Percentiles rank a stretch among this genome's conserved stretches.
These are phyloP conservation scores for Neoarthrinium moseri DNA, from an alignment of 2,329 filamentous ascomycete genomes.

Conservation along the genomic window DNA sequence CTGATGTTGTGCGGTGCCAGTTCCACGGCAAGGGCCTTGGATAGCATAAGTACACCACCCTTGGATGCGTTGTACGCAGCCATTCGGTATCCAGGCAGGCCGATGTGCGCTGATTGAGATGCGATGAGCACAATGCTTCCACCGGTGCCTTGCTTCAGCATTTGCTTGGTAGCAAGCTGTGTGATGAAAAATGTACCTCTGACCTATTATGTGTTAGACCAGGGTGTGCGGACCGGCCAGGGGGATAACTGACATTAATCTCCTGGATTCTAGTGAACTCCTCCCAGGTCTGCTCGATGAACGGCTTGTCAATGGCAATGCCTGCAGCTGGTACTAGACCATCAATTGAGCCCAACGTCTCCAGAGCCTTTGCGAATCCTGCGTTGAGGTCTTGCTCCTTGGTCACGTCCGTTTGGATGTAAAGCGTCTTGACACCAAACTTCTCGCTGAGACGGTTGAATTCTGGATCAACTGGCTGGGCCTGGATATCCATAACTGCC, in stretches of 20 bases:
- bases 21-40: slow-evolving; percentile 36
- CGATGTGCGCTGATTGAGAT: slow-evolving; percentile 35
- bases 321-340: slow-evolving; percentile 25
- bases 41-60: slow-evolving; percentile 37
- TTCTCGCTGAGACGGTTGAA: slow-evolving; percentile 19
- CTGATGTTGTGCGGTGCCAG: slow-evolving; percentile 33
- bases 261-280: slow-evolving; percentile 31
- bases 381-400: slow-evolving; percentile 14
- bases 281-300: slow-evolving; percentile 19
- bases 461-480: slow-evolving; percentile 27
- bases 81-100: slow-evolving; percentile 33
- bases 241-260: slow-evolving; percentile 33
- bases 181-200: slow-evolving; percentile 39
- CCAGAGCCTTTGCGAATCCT: slow-evolving; percentile 18
- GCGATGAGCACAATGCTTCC: slow-evolving; percentile 40
- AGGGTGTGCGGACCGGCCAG: background rate
- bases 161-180: slow-evolving; percentile 36
- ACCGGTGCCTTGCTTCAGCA: slow-evolving; percentile 34
- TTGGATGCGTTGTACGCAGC: slow-evolving; percentile 43
- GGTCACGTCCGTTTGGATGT: slow-evolving; percentile 17
- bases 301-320: slow-evolving; percentile 25
- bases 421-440: slow-evolving; percentile 5
- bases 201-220: slow-evolving; percentile 24
- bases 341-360: slow-evolving; percentile 19
- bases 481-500: slow-evolving; percentile 32